These are phyloP conservation scores for Gamarada debralockiae DNA, from an alignment of 495 filamentous ascomycete species.

Conservation along the genomic window DNA sequence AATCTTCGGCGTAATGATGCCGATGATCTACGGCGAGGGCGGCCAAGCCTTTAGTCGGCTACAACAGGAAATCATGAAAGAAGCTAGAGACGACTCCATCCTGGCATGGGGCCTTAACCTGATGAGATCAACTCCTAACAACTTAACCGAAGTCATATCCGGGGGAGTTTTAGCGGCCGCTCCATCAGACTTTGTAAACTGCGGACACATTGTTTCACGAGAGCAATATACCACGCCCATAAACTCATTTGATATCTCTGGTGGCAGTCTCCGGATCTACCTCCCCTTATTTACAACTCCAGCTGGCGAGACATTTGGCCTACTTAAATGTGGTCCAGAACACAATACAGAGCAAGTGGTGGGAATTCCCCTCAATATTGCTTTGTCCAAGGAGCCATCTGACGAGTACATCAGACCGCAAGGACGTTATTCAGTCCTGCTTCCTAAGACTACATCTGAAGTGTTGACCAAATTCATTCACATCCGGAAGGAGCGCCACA, in stretches of 20 bases:
- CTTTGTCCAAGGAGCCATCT: not conserved
- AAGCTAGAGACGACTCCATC: not conserved
- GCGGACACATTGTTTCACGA: slow-evolving; percentile 9
- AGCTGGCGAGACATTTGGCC: not conserved
- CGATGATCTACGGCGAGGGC: not conserved
- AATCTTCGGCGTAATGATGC: slow-evolving; percentile 1
- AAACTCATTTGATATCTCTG: slow-evolving; percentile 13
- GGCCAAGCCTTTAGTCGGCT: not conserved
- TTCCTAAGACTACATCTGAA: not conserved
- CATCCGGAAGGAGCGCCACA: slow-evolving; percentile 5
- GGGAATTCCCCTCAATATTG: slow-evolving; percentile 9
- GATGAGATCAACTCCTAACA: not conserved
- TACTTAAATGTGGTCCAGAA: slow-evolving; percentile 19
- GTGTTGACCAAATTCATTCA: not conserved
- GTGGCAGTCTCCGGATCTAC: slow-evolving; percentile 14
- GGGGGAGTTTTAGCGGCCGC: slow-evolving; percentile 8
- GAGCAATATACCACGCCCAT: not conserved
- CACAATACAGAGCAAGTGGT: slow-evolving; percentile 11
- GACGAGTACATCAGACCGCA: slow-evolving; percentile 15
- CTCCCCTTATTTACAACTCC: slow-evolving; percentile 1
- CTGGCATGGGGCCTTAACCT: not conserved
- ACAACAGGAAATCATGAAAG: not conserved
- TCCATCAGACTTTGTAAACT: slow-evolving; percentile 18
- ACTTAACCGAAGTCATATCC: not conserved
- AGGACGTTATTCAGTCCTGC: not conserved